Evolutionary conservation across 2,329 filamentous ascomycete genomes (phyloP), one percentile per base, ranked within the genome.

Genomic region (Aspergillus viridinutans): DNA sequence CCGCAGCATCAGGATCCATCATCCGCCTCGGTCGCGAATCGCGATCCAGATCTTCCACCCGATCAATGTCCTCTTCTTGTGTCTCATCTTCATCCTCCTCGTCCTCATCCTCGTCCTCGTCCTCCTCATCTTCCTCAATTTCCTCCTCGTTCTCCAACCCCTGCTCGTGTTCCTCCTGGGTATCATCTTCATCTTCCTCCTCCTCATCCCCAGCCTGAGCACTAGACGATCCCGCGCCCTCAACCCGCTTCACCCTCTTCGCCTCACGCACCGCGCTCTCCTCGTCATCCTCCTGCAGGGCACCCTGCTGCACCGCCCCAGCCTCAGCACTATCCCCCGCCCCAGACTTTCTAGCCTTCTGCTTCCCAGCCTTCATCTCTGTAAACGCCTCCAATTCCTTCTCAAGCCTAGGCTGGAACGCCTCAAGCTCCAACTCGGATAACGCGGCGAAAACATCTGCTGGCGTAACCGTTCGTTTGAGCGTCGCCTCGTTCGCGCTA

Each of bases 401-500:
- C 66, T 87, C 82, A 45, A 87, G 74, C 23, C 83, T 75, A 5
- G 80, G 77, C 1, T 83, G 72, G 68, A 87, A 84, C n/a, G 72
- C 72, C n/a, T 82, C 81, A 60, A 86, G 82, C 70, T 87, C 85
- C 28, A 85, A 75, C 60, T 87, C 84, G 25, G 79, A 76, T 48
- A 88, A 74, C 1, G 84, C 85, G 42, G 79, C 79, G 62, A 86
- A 77, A 47, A 88, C 83, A 66, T 87, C 84, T 55, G 80, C 73
- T 1, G 85, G 84, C 51, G 81, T 78, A 62, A 88, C 79, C 17
- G 84, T 87, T 67, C 85, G 85, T 73, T 85, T 85, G 61, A 80
- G 75, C 49, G 84, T 84, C 64, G 81, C 78, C 65, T 87, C 84
- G 65, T 85, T 84, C 49, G 85, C 83, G 61, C 84, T 85, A 57